Evolutionary conservation across 208 protist species (phyloP), one percentile per base, ranked within the genome.

Genomic region (Blechomonas ayalai): DNA sequence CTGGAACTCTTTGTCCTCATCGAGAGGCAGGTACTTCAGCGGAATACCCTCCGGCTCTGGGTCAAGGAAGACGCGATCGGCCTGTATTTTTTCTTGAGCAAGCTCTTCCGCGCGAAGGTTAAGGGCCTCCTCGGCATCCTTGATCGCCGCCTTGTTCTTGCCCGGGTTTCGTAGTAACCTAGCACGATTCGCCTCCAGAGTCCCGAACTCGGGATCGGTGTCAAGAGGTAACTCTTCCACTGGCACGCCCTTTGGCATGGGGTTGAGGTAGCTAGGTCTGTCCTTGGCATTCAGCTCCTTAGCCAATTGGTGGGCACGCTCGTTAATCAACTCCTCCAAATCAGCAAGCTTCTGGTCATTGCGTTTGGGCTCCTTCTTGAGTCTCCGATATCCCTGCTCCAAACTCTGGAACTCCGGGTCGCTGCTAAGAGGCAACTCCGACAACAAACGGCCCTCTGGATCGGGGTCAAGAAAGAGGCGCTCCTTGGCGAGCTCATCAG

Each of bases 251-350:
- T 67, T 55, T 12, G 67, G 71, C 9, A 31, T 22, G 4, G 71
- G 36, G 25, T 71, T 59, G 43, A 92, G 51, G 49, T 69, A 89
- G 22, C 64, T 59, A 12, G 66, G 41, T 8, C 83, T 75, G 28
- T 89, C 80, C 24, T 67, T 59, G 13, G 61, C 66, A 38, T 81
- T 74, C 51, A 88, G 75, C 28, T 61, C 67, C 58, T 87, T 74
- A 18, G 77, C 74, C 23, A 90, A 55, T 47, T 81, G 54, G 43
- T 82, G 58, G 24, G 77, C 73, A 36, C 74, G 74, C 45, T 80
- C 70, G 54, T 87, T 87, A 73, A 90, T 82, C 15, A 75, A 49
- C 46, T 86, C 77, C 61, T 85, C 67, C 9, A 86, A 49, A 36
- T 82, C 80, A 22, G 67, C 67, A 29, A 86, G 46, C 31, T 62